Percentiles rank a stretch among this genome's conserved stretches.
These are phyloP conservation scores for Syzygium oleosum DNA, from an alignment of 345 rosid species.

Conservation along the genomic window DNA sequence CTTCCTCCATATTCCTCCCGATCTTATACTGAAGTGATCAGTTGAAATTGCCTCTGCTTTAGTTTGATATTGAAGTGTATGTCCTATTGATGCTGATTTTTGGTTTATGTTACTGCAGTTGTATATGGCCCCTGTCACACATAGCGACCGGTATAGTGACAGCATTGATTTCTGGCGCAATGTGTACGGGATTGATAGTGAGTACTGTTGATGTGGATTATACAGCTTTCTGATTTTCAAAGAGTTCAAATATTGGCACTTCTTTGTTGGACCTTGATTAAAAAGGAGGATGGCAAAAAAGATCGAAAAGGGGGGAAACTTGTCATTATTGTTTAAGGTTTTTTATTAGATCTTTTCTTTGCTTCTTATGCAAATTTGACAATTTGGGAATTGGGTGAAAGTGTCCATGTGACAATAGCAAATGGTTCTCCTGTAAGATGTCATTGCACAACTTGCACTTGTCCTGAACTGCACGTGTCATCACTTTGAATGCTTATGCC, in stretches of 20 bases:
- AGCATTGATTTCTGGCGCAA: slow-evolving; percentile 98
- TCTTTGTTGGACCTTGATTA: neutral
- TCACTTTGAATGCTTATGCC: neutral
- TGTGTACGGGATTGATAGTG: slow-evolving; percentile 97
- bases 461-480: neutral
- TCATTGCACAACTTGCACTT: neutral
- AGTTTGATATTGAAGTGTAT: neutral
- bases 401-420: neutral
- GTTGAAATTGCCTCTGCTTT: neutral
- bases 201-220: slow-evolving; percentile 19
- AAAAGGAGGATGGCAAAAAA: neutral
- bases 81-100: neutral
- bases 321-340: neutral
- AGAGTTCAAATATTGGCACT: neutral
- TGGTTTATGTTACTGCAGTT: slow-evolving; percentile 31
- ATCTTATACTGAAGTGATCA: neutral
- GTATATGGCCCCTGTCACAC: slow-evolving; percentile 94
- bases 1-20: neutral
- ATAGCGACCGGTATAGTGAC: slow-evolving; percentile 83
- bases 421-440: neutral
- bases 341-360: neutral
- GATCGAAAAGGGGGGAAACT: neutral
- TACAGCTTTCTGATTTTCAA: neutral
- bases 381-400: neutral
- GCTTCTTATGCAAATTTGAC: neutral